Base-by-base conservation (phyloP, 2,329 filamentous ascomycete genomes). In the Colletotrichum sp. region DNA sequence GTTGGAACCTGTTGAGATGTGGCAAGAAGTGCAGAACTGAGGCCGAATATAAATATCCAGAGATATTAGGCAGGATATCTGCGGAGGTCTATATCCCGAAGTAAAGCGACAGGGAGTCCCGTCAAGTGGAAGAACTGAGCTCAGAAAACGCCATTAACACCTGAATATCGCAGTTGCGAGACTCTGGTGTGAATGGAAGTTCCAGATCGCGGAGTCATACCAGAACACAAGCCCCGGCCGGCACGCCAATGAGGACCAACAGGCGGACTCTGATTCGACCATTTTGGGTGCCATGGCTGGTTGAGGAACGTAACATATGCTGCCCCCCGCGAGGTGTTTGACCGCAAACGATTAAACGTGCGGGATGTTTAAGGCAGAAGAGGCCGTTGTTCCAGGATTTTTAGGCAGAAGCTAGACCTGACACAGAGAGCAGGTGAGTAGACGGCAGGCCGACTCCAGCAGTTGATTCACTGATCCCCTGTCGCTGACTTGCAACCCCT, bases 161-260 rank as follows among this genome's bases (percentile, higher is more conserved):
- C 59, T 57, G 44, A 55, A 32, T 57, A 68, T 68, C 63, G 39
- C 63, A 66, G 34, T 66, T 34, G 30, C 30, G 63, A 39, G 44
- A 24, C 8, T 66, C 26, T 24, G 7, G 21, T 52, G 65, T 57
- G 65, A 68, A 52, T 52, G 44, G 44, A 52, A 68, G 65, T 68
- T 68, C 65, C 65, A 68, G 65, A 36, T 68, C 65, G 65, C 44
- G 49, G 67, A 69, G 67, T 69, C 67, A 69, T 62, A 63, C 59
- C 52, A 24, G 8, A 32, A 44, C 39, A 49, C 67, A 60, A 60
- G 15, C 49, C 65, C 65, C 57, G 16, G 26, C n/a, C 44, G 57
- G 15, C 15, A 15, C 24, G 55, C 67, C 55, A 24, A 30, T 21
- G 67, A 62, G 67, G 44, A 26, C 26, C 9, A 59, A n/a, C 32